A percentile compares a stretch with the other conserved stretches of the same genome.
These are phyloP conservation scores for Rhododendron ferrugineum DNA, from an alignment of 148 eudicot species.

Conservation along the genomic window DNA sequence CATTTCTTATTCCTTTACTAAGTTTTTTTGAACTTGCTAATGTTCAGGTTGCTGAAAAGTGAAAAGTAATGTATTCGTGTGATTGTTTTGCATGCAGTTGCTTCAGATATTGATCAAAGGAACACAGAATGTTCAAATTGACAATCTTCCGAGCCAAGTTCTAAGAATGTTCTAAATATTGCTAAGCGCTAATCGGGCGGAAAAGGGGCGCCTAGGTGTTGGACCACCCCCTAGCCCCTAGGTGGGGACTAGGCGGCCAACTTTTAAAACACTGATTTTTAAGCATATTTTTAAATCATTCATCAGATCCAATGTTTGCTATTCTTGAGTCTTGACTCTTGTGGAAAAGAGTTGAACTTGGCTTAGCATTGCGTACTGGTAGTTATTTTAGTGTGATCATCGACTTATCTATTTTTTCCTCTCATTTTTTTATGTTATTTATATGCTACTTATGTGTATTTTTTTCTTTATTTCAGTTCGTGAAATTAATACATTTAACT, in stretches of 20 bases:
- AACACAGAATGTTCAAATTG: neutral
- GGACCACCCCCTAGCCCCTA: neutral
- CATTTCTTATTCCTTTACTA: too few species aligned
- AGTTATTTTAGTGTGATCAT: neutral
- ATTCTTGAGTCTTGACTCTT: neutral
- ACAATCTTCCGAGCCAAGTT: neutral
- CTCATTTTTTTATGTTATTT: neutral
- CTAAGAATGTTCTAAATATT: neutral
- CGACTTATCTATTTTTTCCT: neutral
- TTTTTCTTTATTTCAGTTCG: constrained; percentile 44
- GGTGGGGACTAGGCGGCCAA: neutral
- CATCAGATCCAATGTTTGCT: neutral
- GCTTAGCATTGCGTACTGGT: neutral
- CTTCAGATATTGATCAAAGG: neutral
- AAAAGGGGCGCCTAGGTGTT: neutral
- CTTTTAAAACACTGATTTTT: neutral
- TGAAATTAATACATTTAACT: constrained; percentile 50
- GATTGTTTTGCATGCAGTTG: neutral
- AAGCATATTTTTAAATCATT: neutral
- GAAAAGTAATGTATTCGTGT: neutral
- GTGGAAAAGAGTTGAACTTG: neutral
- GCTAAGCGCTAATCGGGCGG: too few species aligned
- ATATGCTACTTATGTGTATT: neutral
- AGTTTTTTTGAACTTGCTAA: too few species aligned
- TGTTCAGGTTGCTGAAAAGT: neutral